These are phyloP conservation scores for Cryptococcus sp. DNA, from an alignment of 1,284 basidiomycete genomes.

Conservation along the genomic window DNA sequence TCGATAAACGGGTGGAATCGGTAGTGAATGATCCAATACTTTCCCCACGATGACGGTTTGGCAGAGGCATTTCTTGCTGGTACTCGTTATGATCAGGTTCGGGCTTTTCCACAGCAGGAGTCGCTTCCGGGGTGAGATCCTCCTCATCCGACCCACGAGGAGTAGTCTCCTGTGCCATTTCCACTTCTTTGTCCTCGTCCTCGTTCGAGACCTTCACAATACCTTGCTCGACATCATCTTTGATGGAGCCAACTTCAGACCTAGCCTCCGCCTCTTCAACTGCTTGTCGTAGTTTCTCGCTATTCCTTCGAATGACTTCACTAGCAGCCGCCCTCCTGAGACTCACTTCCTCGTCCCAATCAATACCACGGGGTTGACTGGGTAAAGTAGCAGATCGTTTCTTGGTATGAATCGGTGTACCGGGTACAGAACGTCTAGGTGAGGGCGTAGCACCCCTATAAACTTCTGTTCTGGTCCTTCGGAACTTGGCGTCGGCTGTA, in stretches of 20 bases:
- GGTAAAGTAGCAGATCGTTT: constrained; percentile 35
- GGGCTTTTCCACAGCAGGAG: background rate
- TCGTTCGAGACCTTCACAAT: background rate
- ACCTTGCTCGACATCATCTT: background rate
- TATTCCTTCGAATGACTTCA: constrained; percentile 12
- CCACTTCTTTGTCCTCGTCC: constrained; percentile 9
- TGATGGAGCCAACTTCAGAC: too few species aligned
- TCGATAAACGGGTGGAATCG: constrained; percentile 18
- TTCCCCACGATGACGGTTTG: constrained; percentile 18
- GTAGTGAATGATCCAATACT: constrained; percentile 26
- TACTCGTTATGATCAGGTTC: background rate
- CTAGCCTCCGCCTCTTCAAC: background rate
- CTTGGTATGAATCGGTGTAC: constrained; percentile 11
- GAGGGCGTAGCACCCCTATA: constrained; percentile 3
- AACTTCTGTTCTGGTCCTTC: constrained; percentile 25
- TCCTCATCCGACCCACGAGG: background rate
- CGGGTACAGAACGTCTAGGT: constrained; percentile 2
- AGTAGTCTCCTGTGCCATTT: constrained; percentile 1
- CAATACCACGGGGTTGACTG: constrained; percentile 11
- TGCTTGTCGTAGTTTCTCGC: constrained; percentile 2
- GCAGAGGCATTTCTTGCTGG: background rate
- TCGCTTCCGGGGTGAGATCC: constrained; percentile 2
- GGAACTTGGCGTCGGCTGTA: constrained; percentile 14
- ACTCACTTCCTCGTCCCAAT: constrained; percentile 25
- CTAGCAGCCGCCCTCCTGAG: constrained; percentile 22